Conservation (phyloP, 2,329 filamentous ascomycete genomes). For the Fusarium sp. region DNA sequence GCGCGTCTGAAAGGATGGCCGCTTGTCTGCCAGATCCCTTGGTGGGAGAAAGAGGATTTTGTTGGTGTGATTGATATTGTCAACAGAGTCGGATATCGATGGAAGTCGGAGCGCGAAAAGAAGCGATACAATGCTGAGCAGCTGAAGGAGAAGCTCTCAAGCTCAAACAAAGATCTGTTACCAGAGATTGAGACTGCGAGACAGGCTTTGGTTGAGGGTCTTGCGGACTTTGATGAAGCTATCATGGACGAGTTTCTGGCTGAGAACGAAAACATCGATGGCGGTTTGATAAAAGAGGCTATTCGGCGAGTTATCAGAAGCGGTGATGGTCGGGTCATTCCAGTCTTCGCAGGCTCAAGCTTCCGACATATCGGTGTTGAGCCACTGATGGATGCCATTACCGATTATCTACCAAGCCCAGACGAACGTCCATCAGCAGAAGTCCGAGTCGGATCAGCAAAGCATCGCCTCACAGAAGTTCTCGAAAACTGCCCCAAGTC, state of each 20-base stretch:
- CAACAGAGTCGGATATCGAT: constrained; percentile 76
- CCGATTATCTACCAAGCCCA: constrained; percentile 87
- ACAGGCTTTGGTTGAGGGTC: constrained; percentile 77
- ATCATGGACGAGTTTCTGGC: constrained; percentile 88
- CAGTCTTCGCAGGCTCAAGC: constrained; percentile 90
- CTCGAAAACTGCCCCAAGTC: constrained; percentile 52
- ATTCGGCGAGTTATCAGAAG: constrained; percentile 75
- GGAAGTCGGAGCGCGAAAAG: constrained; percentile 59
- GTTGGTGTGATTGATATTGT: constrained; percentile 87
- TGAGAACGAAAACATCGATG: constrained; percentile 75
- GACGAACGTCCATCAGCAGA: constrained; percentile 80
- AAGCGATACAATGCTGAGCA: constrained; percentile 46
- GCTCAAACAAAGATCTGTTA: constrained; percentile 60
- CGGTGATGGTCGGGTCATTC: constrained; percentile 77
- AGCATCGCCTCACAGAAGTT: constrained; percentile 47
- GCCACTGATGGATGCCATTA: constrained; percentile 85
- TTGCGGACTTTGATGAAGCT: constrained; percentile 87
- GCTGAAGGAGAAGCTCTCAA: constrained; percentile 51
- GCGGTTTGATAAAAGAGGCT: constrained; percentile 72
- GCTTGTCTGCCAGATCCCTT: constrained; percentile 91
- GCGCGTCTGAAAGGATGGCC: constrained; percentile 83
- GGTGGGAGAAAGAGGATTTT: constrained; percentile 85
- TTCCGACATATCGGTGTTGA: constrained; percentile 95
- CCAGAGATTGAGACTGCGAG: constrained; percentile 79
- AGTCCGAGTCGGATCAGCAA: constrained; percentile 71